Base-by-base conservation (phyloP, 2,329 filamentous ascomycete species). In the Davidsoniella virescens region DNA sequence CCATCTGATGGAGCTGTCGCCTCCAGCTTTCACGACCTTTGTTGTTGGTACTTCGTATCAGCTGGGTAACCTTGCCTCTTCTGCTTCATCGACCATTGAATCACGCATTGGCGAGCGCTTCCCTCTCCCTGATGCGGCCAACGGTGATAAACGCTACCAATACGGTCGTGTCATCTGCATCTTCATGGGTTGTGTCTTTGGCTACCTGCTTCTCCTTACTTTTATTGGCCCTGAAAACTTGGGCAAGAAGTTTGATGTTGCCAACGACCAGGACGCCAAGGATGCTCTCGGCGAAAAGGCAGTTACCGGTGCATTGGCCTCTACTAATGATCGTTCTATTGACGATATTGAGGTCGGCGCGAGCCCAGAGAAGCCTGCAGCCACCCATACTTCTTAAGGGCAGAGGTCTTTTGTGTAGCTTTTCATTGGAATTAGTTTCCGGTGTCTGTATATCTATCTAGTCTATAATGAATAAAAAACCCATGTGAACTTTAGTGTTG, bases 111-210 rank as follows among this genome's bases (percentile, higher is more conserved):
- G 84, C 36, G 81, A 87, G 63, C 67, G 70, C 1, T 92, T 86
- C 62, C 84, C 84, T 0, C 70, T 93, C 2, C 70, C 78, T 0
- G 67, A 75, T 0, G 73, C 71, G 1, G 62, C 70, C 16, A 61
- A 64, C 1, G 70, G 67, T 0, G 62, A 65, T 29, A 62, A 65
- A 44, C 69, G 82, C 2, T 86, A 82, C 62, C 67, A 85, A 53
- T 93, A 93, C 57, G 86, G 85, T 38, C 80, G 80, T 57, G 86
- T 93, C 8, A 90, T 94, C 55, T 86, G 81, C 60, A 92, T 93
- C 59, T 94, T 94, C 65, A 87, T 94, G 83, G 87, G 73, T 1
- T 87, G 82, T 57, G 86, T 93, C 1, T 94, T 75, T 57, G 71
- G 60, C 23, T 80, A 77, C 53, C 68, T 75, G n/a, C 70, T 80